These are phyloP conservation scores for Gossypium gossypioides DNA, from an alignment of 441 rosid genomes.

Conservation along the genomic window DNA sequence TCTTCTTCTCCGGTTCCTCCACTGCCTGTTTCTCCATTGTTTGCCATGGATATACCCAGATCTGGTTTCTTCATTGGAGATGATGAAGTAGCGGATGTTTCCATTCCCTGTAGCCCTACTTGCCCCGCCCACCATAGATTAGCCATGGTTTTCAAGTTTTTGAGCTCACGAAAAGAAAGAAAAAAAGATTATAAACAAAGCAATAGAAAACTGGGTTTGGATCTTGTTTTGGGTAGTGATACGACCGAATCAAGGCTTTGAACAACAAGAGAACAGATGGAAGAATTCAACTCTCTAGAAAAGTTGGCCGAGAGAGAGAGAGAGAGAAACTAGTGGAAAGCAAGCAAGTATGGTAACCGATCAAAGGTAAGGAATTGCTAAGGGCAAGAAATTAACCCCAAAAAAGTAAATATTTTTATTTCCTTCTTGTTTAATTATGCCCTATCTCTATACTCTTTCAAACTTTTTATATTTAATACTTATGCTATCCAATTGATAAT, in stretches of 20 bases:
- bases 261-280: not conserved
- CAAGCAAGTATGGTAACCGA: slow-evolving; percentile 1
- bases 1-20: slow-evolving; percentile 26
- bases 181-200: not conserved
- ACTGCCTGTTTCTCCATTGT: slow-evolving; percentile 28
- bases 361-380: not conserved
- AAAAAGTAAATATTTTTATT: not conserved
- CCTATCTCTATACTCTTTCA: not conserved
- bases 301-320: not conserved
- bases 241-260: not conserved
- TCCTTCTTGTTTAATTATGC: not conserved
- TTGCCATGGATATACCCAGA: slow-evolving; percentile 59
- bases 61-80: slow-evolving; percentile 54
- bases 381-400: not conserved
- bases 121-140: slow-evolving; percentile 72
- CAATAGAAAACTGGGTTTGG: not conserved
- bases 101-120: slow-evolving; percentile 52
- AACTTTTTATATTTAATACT: not conserved
- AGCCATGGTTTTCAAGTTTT: slow-evolving; percentile 32
- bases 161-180: not conserved
- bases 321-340: not conserved
- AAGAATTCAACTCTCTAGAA: slow-evolving; percentile 8
- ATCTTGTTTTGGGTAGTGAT: not conserved
- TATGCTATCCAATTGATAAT: not conserved
- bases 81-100: slow-evolving; percentile 42